Base-by-base conservation (phyloP, 2,329 filamentous ascomycete species). In the Orbilia quercus region DNA sequence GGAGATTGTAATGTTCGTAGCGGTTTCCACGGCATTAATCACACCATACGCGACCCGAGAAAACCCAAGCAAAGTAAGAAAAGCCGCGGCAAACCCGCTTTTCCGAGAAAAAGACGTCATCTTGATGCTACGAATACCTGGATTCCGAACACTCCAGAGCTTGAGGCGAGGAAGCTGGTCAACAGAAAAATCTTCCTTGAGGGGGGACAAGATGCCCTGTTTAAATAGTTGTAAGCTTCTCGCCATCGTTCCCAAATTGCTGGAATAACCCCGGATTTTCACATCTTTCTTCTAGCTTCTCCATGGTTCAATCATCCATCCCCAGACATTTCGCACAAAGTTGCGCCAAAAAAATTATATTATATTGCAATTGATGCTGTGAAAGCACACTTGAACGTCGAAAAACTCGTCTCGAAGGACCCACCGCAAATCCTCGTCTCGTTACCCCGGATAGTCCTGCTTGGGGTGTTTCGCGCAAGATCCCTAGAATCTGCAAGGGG, bases 1-100 rank as follows among this genome's bases (percentile, higher is more conserved):
- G 42, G 79, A 75, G 7, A 85, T 79, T 0, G 80, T 80, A n/a
- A 83, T 76, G 28, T 76, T 73, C 1, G 75, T 76, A 5, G 66
- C 54, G 4, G 77, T 78, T 67, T 82, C 79, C 0, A 76, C 79
- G 18, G 79, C 78, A 36, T 77, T 54, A 14, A 69, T 58, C 9
- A 55, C 55, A 12, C 47, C 54, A 31, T 44, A 31, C 14, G 47
- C 64, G 14, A 38, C 28, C 20, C 45, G 55, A 22, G 44, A 44
- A n/a, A 60, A n/a, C 1, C 36, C 40, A 20, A 55, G 28, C 1
- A 69, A 7, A 11, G 38, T 23, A 0, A 36, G 5, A 6, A 45
- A 47, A 5, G 12, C 12, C 11, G 36, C 28, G 3, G 47, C n/a
- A 16, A 28, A 53, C 11, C 23, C n/a, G 20, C 34, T 16, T 9